Evolutionary conservation across 2,329 filamentous ascomycete genomes (phyloP).

Genomic region (Sporothrix phasma): DNA sequence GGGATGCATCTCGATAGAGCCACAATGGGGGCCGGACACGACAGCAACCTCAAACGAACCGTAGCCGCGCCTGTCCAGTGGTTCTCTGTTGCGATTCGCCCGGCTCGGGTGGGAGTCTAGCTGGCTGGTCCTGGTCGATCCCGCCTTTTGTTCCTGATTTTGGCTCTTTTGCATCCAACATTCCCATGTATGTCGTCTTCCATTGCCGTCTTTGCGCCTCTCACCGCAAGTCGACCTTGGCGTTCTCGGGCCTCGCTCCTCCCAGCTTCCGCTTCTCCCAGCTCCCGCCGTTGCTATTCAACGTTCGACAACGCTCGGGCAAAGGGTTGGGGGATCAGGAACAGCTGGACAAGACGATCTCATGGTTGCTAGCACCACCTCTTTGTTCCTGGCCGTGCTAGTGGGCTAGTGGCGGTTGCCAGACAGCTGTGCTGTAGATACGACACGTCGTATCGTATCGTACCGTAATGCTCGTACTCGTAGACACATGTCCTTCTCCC

Average conservation of each 20-base stretch:
- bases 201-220: neutral
- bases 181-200: neutral
- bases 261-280: too few species aligned
- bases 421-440: too few species aligned
- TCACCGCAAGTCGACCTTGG: neutral
- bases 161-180: neutral
- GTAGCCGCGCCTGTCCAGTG: slow-evolving; percentile 4
- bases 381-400: too few species aligned
- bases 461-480: too few species aligned
- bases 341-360: too few species aligned
- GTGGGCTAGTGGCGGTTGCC: too few species aligned
- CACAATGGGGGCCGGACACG: neutral
- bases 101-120: neutral
- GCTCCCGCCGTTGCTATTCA: too few species aligned
- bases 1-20: neutral
- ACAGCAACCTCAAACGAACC: neutral
- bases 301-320: neutral
- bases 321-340: neutral
- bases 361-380: too few species aligned
- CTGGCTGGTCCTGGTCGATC: neutral
- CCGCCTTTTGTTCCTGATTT: neutral
- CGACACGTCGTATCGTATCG: too few species aligned
- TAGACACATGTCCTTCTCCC: too few species aligned
- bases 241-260: too few species aligned
- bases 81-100: neutral